Conservation (phyloP, 2,329 filamentous ascomycete species). For the Monosporascus sp. region DNA sequence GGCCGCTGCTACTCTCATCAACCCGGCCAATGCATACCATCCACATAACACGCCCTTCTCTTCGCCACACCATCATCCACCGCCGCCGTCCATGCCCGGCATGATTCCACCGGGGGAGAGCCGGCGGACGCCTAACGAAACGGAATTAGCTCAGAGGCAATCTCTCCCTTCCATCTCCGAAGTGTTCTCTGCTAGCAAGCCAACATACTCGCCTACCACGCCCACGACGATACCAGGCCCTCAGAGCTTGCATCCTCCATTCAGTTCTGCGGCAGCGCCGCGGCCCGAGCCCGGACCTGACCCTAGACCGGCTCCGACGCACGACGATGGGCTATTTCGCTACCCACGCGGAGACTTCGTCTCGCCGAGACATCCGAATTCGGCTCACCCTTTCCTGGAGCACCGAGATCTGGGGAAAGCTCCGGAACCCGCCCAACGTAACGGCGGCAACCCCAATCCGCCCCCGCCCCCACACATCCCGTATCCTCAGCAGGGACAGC, state of each 20-base stretch:
- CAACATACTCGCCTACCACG: slow-evolving; percentile 24
- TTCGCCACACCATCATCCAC: slow-evolving; percentile 18
- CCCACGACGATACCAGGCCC: slow-evolving; percentile 18
- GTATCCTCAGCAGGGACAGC: slow-evolving; percentile 38
- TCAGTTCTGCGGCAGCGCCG: slow-evolving; percentile 14
- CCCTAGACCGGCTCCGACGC: slow-evolving; percentile 18
- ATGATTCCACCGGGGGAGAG: slow-evolving; percentile 22
- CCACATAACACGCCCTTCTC: slow-evolving; percentile 21
- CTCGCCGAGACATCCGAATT: slow-evolving; percentile 16
- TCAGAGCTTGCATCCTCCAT: slow-evolving; percentile 23
- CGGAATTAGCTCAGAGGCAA: slow-evolving; percentile 21
- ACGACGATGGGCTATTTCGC: slow-evolving; percentile 24
- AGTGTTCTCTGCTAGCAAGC: slow-evolving; percentile 24
- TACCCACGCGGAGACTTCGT: slow-evolving; percentile 22
- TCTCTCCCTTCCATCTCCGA: slow-evolving; percentile 30
- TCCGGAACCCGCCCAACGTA: slow-evolving; percentile 15
- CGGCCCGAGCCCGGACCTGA: slow-evolving; percentile 23
- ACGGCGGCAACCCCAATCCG: slow-evolving; percentile 18
- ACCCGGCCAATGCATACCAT: slow-evolving; percentile 25
- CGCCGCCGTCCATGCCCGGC: slow-evolving; percentile 17
- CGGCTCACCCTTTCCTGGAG: slow-evolving; percentile 21
- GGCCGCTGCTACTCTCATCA: slow-evolving; percentile 28
- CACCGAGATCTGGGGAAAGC: slow-evolving; percentile 21
- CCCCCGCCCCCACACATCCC: slow-evolving; percentile 31
- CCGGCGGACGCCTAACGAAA: slow-evolving; percentile 22